Conservation (phyloP, 805 yeast species). For the Spathaspora passalidarum region DNA sequence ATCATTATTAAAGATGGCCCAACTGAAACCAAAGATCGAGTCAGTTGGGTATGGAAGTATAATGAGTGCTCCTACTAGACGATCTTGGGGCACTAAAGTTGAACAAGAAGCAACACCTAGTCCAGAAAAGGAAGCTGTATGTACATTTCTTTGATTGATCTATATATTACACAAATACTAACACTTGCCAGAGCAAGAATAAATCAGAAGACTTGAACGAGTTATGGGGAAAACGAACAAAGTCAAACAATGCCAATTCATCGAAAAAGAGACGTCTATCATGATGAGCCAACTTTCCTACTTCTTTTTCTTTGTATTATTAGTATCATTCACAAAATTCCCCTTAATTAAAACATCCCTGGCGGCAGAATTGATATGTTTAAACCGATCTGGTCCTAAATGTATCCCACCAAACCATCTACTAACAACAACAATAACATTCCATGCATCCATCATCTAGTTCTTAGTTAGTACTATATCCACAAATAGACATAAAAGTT, state of each 20-base stretch:
- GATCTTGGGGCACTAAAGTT: conserved; percentile 13
- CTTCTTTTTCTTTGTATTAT: conserved; percentile 25
- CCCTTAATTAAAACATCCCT: conserved; percentile 78
- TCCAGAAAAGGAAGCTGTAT: not conserved
- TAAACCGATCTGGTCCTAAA: conserved; percentile 90
- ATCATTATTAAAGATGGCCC: conserved; percentile 22
- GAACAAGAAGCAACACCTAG: not conserved
- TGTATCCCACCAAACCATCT: conserved; percentile 94
- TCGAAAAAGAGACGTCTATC: conserved; percentile 4
- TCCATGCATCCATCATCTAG: conserved; percentile 71
- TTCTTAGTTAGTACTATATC: not conserved
- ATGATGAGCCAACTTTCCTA: not conserved
- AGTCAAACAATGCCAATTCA: not conserved
- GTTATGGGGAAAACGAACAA: conserved; percentile 7
- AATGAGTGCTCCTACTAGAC: conserved; percentile 12
- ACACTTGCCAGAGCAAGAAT: not conserved
- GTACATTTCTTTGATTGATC: not conserved
- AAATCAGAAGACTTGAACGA: conserved; percentile 5
- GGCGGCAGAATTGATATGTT: conserved; percentile 86
- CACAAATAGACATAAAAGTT: not conserved
- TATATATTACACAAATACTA: not conserved
- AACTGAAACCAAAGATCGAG: conserved; percentile 19
- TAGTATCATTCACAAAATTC: conserved; percentile 36
- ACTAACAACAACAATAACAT: conserved; percentile 80
- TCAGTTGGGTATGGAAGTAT: conserved; percentile 43